These are phyloP conservation scores for Mortierella sp. DNA, from an alignment of 371 early-diverging fungal genomes.

Conservation along the genomic window DNA sequence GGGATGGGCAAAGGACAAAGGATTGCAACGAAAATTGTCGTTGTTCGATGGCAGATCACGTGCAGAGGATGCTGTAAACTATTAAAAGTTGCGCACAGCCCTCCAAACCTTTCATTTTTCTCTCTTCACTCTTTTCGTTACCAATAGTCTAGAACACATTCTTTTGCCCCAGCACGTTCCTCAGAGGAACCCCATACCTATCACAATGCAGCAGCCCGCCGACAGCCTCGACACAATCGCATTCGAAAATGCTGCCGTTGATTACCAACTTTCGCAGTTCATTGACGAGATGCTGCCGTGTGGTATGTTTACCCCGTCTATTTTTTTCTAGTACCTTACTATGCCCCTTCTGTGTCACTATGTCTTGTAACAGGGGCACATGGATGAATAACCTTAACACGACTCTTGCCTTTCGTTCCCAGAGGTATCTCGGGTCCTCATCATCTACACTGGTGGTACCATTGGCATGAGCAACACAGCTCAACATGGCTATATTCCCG, in stretches of 20 bases:
- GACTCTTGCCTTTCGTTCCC: neutral
- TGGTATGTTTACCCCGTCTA: constrained; percentile 14
- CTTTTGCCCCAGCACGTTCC: too few relatives aligned
- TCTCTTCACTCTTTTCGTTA: too few relatives aligned
- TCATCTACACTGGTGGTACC: constrained; percentile 96
- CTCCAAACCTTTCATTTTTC: too few relatives aligned
- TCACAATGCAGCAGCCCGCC: constrained; percentile 7
- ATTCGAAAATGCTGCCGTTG: constrained; percentile 55
- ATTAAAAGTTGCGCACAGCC: too few relatives aligned
- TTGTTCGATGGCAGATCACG: too few relatives aligned
- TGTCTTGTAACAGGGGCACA: neutral
- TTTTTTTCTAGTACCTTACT: neutral
- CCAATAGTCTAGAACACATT: too few relatives aligned
- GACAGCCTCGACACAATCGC: constrained; percentile 47
- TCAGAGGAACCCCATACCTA: too few relatives aligned
- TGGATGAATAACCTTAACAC: neutral
- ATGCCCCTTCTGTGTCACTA: neutral
- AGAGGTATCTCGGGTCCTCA: constrained; percentile 85
- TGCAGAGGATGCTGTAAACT: too few relatives aligned
- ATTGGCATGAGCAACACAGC: constrained; percentile 93
- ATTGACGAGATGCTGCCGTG: constrained; percentile 56
- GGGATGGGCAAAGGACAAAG: too few relatives aligned
- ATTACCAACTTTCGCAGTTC: constrained; percentile 53
- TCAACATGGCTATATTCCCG: constrained; percentile 84
- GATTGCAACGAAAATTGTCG: too few relatives aligned